Evolutionary conservation across 2,329 filamentous ascomycete species (phyloP), one percentile per base, ranked within the genome.

Genomic region (Huntiella omanensis): DNA sequence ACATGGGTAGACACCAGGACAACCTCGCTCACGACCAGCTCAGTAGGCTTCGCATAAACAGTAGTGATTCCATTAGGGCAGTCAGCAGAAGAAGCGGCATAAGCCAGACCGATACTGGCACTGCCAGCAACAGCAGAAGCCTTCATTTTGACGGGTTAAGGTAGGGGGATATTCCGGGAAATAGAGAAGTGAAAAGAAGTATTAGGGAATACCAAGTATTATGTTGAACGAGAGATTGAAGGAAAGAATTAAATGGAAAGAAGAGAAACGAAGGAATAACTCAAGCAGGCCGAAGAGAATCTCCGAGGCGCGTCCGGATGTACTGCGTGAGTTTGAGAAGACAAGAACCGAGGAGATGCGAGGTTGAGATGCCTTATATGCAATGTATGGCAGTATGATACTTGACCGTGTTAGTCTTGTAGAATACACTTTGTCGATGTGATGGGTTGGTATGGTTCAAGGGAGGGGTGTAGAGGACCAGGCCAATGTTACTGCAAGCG

Each of bases 271-370:
- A 40, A 40, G 28, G 37, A 37, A 43, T 40, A 36, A 17, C 13
- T 33, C 39, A 48, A 43, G 6, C 28, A 22, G n/a, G 33, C 35
- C 35, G 41, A 43, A 46, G 46, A 38, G 35, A 44, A 43, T 36
- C 47, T 46, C 40, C 40, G 43, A 46, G 48, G 41, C 39, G 40
- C 34, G 35, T 43, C 35, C 46, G 40, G 34, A 43, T 44, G 44
- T 28, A 28, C 40, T 49, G 48, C 40, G 43, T 49, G 44, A 40
- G 7, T 28, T 7, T 2, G 6, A 19, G 43, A 43, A 35, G 15
- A 45, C 22, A 49, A 13, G 17, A 8, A 38, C 43, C 5, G 32
- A 13, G 7, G 10, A 22, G 22, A 15, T 15, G 17, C n/a, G 6
- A 36, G 4, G 17, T 28, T 33, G 33, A n/a, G 16, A 15, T 28